Conservation (phyloP, 2,329 filamentous ascomycete genomes). For the Xylariaceae sp. region DNA sequence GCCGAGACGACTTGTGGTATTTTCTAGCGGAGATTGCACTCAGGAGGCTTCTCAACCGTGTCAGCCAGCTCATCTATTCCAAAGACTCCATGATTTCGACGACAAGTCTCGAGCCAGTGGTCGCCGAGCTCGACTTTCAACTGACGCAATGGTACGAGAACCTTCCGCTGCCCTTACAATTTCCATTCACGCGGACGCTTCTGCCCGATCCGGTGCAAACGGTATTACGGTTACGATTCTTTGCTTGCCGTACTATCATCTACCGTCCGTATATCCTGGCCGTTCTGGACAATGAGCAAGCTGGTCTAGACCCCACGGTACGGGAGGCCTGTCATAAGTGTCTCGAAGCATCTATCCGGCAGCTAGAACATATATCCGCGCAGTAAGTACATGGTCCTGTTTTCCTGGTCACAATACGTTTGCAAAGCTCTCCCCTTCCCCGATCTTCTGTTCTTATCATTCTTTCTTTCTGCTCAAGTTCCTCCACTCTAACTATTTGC, state of each 20-base stretch:
- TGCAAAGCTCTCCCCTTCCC: conserved; percentile 10
- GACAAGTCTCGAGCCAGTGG: conserved; percentile 68
- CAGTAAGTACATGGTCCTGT: conserved; percentile 50
- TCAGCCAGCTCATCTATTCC: conserved; percentile 74
- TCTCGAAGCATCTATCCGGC: conserved; percentile 71
- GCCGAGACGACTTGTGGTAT: conserved; percentile 77
- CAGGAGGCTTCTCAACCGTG: conserved; percentile 68
- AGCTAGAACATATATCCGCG: conserved; percentile 71
- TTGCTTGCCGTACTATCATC: conserved; percentile 80
- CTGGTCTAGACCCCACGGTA: conserved; percentile 64
- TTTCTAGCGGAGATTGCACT: conserved; percentile 79
- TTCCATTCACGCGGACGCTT: conserved; percentile 63
- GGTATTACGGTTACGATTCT: conserved; percentile 72
- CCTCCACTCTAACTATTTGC: conserved; percentile 35
- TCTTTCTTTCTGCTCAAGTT: conserved; percentile 13
- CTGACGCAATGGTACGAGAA: conserved; percentile 80
- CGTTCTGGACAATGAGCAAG: conserved; percentile 70
- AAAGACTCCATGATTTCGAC: conserved; percentile 67
- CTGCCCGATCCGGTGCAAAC: conserved; percentile 72
- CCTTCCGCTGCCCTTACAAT: conserved; percentile 67
- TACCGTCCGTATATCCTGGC: conserved; percentile 78
- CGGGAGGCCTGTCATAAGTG: conserved; percentile 76
- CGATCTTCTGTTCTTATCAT: conserved; percentile 22
- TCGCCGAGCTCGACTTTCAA: conserved; percentile 75
- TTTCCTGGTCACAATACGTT: conserved; percentile 7